Evolutionary conservation across 176 grass and related monocot species (phyloP), one percentile per base, ranked within the genome.

Genomic region (sorghum (Sorghum bicolor)): DNA sequence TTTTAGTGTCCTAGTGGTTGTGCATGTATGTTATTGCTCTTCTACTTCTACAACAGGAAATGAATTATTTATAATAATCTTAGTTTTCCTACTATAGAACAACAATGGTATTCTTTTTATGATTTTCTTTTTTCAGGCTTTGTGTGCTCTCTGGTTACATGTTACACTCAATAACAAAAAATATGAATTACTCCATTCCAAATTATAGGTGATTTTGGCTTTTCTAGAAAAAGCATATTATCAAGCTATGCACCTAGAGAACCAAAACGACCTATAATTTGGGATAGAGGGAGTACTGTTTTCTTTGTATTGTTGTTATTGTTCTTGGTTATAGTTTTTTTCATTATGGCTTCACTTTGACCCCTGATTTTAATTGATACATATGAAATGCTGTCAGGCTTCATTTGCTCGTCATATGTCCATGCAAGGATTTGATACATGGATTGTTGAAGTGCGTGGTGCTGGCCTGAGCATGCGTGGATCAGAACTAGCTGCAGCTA

Each of bases 381-480:
- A 48, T 66, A 80, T 85, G 3, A 79, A 80, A 82, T 82, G 67
- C 3, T 78, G 70, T 17, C 87, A 98, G 96, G 92, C 96, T 77
- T 98, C 96, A 79, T 98, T 98, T 93, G 96, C 96, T 75, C 93
- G 91, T 68, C 91, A 98, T 80, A 98, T 98, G 96, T 92, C 89
- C 65, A 91, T 88, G 77, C 90, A 98, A 91, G 96, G 96, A 30
- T 98, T 95, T 80, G 96, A 98, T 88, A 98, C 92, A 66, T 98
- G 96, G 96, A 89, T 98, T 52, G 92, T 98, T 71, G 96, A 98
- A 93, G 87, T 95, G 50, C 86, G 96, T 41, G 96, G 96, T 77
- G 96, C 96, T 2, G 92, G 96, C 62, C 87, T 95, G 70, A 95
- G 92, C 63, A 79, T 77, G 76, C 92, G 85, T 58, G 74, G 67